Conservation (phyloP, 2,329 filamentous ascomycete genomes). For the Pyrenophora tritici-repentis region DNA sequence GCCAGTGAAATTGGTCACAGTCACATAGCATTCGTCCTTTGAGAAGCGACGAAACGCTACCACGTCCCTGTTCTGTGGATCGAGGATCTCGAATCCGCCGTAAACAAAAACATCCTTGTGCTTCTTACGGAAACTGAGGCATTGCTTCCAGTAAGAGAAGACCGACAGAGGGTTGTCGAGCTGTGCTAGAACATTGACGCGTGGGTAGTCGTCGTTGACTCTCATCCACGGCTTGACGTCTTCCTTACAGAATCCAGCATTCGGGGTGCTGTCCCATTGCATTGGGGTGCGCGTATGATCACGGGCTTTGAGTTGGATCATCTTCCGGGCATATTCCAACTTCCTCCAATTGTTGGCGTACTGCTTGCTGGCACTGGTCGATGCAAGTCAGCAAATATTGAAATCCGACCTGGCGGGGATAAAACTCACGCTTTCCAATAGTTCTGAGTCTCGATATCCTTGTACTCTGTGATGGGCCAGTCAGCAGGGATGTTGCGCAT, state of each 20-base stretch:
- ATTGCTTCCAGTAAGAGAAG: conserved; percentile 64
- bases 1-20: conserved; percentile 43
- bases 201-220: conserved; percentile 59
- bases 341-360: conserved; percentile 37
- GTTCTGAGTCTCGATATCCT: conserved; percentile 61
- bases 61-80: conserved; percentile 48
- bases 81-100: conserved; percentile 62
- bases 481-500: conserved; percentile 54
- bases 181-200: conserved; percentile 64
- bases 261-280: conserved; percentile 63
- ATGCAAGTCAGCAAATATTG: no score
- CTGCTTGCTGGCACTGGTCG: conserved; percentile 31
- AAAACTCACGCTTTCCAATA: conserved; percentile 52
- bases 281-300: conserved; percentile 71
- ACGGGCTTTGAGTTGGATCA: conserved; percentile 63
- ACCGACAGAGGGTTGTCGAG: conserved; percentile 52
- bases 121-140: conserved; percentile 60
- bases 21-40: conserved; percentile 31
- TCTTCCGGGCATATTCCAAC: conserved; percentile 35
- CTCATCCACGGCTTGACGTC: conserved; percentile 64
- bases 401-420: no score
- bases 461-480: conserved; percentile 55
- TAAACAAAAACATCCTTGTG: conserved; percentile 66
- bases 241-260: conserved; percentile 64
- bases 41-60: conserved; percentile 43